Base-by-base conservation (phyloP, 1,284 basidiomycete genomes). In the Chondrostereum purpureum region DNA sequence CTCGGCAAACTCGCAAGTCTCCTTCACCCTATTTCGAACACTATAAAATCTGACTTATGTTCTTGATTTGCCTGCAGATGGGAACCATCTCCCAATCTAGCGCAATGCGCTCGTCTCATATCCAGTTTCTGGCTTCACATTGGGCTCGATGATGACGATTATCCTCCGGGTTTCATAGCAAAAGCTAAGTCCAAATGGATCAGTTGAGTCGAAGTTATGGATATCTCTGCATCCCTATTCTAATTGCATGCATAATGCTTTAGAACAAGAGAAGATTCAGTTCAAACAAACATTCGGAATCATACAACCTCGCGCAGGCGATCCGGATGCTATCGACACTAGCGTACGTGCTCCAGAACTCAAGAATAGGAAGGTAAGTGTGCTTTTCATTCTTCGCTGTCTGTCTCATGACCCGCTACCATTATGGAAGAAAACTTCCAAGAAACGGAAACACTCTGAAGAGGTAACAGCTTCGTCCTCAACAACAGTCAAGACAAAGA, bases 141-240 rank as follows among this genome's bases (percentile, higher is more conserved):
- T 0, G 51, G 49, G 8, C 0, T 21, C 3, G 51, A 53, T 44
- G 19, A 54, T 46, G n/a, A 45, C 2, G 51, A 54, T 40, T 52
- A 53, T 22, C 8, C 13, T 1, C 17, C 22, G 6, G 53, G 51
- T 2, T 8, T 39, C 4, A 16, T 24, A 2, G 21, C 46, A 4
- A 20, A 18, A 16, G 73, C 83, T 3, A 55, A 54, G 1, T 53
- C 61, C 13, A 55, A 59, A 22, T 80, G 78, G 77, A 80, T 81
- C 31, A 57, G 78, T 80, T 65, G 46, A 16, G 41, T 14, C 36
- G 39, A 41, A n/a, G n/a, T n/a, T n/a, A n/a, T n/a, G n/a, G n/a
- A n/a, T n/a, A n/a, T n/a, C n/a, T n/a, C n/a, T n/a, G n/a, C n/a
- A n/a, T n/a, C n/a, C n/a, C n/a, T n/a, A n/a, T n/a, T n/a, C n/a